Conservation (phyloP, 768 basidiomycete genomes). For the Phanerochaete carnosa region DNA sequence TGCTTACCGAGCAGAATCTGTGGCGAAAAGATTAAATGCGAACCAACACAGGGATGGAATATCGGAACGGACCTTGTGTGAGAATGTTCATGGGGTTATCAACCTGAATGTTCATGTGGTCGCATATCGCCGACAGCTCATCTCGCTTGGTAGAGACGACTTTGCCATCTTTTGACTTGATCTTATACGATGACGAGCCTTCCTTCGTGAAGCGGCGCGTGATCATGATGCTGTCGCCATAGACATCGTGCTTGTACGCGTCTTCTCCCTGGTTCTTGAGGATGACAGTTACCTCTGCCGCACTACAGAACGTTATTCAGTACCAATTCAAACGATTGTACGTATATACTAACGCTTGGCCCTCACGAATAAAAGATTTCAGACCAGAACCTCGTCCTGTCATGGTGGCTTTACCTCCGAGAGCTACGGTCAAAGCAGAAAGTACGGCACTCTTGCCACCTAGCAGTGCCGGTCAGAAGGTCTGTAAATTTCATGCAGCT, state of each 20-base stretch:
- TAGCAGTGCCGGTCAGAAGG: slow-evolving; percentile 25
- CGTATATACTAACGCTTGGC: slow-evolving; percentile 61
- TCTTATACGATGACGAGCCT: slow-evolving; percentile 77
- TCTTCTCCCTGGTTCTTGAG: slow-evolving; percentile 91
- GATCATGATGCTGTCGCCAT: slow-evolving; percentile 82
- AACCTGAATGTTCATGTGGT: slow-evolving; percentile 96
- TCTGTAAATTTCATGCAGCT: neutral
- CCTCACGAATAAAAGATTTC: slow-evolving; percentile 83
- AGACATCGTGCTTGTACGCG: slow-evolving; percentile 82
- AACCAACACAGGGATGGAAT: neutral
- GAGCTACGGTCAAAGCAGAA: slow-evolving; percentile 87
- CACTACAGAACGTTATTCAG: slow-evolving; percentile 33
- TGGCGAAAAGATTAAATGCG: neutral
- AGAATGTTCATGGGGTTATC: slow-evolving; percentile 96
- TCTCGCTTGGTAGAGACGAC: slow-evolving; percentile 75
- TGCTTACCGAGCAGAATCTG: slow-evolving; percentile 30
- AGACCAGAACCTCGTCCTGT: slow-evolving; percentile 88
- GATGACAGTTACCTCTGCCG: slow-evolving; percentile 71
- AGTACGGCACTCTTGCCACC: slow-evolving; percentile 95
- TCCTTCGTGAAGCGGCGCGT: slow-evolving; percentile 78
- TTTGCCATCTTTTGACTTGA: slow-evolving; percentile 65
- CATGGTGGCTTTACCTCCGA: slow-evolving; percentile 89
- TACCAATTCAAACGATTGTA: neutral
- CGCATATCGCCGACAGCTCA: slow-evolving; percentile 84
- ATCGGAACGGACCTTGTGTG: slow-evolving; percentile 74